Evolutionary conservation across 306 rosid species (phyloP).

Genomic region (Mucuna pruriens): DNA sequence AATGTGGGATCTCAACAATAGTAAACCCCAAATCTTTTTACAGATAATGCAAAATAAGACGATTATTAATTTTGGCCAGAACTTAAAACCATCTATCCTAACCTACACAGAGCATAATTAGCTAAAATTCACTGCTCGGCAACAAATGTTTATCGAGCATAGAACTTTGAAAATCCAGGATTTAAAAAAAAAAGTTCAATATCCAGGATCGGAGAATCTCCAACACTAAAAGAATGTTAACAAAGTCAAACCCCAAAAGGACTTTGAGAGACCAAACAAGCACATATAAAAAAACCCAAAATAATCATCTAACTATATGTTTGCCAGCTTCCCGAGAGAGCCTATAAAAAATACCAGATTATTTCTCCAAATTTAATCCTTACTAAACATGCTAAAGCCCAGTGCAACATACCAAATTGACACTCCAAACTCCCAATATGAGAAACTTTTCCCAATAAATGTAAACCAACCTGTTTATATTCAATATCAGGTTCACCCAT

Average conservation of each 20-base stretch:
- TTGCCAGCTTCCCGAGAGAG: no score
- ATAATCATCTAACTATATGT: no score
- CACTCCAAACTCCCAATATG: constrained; percentile 20
- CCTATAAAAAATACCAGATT: no score
- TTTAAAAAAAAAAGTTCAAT: background rate
- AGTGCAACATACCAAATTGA: background rate
- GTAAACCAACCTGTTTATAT: constrained; percentile 66
- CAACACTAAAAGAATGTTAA: constrained; percentile 4
- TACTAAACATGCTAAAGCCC: background rate
- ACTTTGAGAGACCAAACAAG: no score
- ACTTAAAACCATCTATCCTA: background rate
- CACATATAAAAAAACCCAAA: constrained; percentile 3
- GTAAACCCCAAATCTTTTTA: background rate
- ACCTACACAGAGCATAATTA: background rate
- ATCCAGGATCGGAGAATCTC: constrained; percentile 15
- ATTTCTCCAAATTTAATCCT: background rate
- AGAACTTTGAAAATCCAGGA: background rate
- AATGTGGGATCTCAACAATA: background rate
- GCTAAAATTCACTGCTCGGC: background rate
- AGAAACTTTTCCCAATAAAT: constrained; percentile 18
- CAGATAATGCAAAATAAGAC: constrained; percentile 28
- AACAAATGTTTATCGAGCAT: background rate
- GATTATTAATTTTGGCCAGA: background rate
- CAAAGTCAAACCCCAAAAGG: background rate
- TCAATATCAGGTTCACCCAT: constrained; percentile 64